Conservation (phyloP, 169 alveolate species). For the Eimeria brunetti region DNA sequence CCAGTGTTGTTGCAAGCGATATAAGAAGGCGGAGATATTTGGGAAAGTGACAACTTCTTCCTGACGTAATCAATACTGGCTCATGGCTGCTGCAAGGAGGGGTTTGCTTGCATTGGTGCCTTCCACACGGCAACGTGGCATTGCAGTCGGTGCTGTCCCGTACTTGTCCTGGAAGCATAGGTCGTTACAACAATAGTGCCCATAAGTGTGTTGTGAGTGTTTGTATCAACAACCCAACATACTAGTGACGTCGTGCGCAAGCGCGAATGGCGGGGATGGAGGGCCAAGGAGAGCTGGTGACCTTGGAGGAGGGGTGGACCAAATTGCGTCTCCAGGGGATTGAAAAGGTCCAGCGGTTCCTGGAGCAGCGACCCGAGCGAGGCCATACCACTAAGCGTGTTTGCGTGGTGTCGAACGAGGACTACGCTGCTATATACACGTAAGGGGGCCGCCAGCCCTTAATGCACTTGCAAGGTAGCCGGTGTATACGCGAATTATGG, state of each 20-base stretch:
- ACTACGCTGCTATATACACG: constrained; percentile 71
- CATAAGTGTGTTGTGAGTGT: neutral
- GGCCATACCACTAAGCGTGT: constrained; percentile 48
- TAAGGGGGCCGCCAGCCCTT: constrained; percentile 2
- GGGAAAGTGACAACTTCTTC: neutral
- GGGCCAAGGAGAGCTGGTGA: constrained; percentile 71
- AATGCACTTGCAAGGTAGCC: neutral
- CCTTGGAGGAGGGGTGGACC: constrained; percentile 75
- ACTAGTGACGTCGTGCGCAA: neutral
- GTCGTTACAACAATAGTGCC: neutral
- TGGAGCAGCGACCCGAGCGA: constrained; percentile 72
- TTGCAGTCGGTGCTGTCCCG: constrained; percentile 26
- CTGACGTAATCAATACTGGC: neutral
- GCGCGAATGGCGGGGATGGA: constrained; percentile 14
- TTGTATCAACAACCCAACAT: neutral
- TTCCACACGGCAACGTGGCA: constrained; percentile 23
- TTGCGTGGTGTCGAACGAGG: constrained; percentile 66
- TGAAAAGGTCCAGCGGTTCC: constrained; percentile 71
- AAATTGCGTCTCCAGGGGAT: constrained; percentile 73
- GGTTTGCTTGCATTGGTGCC: constrained; percentile 12
- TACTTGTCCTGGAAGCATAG: neutral
- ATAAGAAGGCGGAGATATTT: neutral
- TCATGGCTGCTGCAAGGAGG: constrained; percentile 28
- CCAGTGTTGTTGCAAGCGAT: constrained; percentile 28
- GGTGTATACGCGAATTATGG: neutral